Evolutionary conservation across 768 basidiomycete species (phyloP).

Genomic region (Neoboletus subvelutipes): DNA sequence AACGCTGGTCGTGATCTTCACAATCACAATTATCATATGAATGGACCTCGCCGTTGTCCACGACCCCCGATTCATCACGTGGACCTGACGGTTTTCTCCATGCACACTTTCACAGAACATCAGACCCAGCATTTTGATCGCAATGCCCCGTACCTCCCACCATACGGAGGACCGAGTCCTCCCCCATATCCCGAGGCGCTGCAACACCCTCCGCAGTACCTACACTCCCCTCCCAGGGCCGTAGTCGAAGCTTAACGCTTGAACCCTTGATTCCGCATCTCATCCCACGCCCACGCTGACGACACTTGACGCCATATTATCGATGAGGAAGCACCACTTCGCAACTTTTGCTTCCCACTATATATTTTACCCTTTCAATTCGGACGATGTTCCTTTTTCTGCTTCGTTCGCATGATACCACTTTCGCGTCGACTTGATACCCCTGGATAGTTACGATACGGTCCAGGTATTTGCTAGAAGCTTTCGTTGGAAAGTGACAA

Average conservation of each 20-base stretch:
- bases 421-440: constrained; percentile 3
- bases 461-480: neutral
- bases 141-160: neutral
- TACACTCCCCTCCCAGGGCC: neutral
- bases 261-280: neutral
- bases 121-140: neutral
- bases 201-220: neutral
- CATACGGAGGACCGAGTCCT: constrained; percentile 11
- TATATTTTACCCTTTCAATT: neutral
- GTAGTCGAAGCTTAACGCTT: neutral
- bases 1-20: neutral
- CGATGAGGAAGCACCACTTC: neutral
- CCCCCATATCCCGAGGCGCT: constrained; percentile 8
- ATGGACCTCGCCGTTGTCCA: neutral
- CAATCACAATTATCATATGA: neutral
- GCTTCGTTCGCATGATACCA: constrained; percentile 5
- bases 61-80: neutral
- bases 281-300: neutral
- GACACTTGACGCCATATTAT: neutral
- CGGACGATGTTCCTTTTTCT: neutral
- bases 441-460: neutral
- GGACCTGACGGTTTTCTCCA: neutral
- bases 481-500: neutral
- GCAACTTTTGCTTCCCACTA: too few species aligned
- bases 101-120: neutral